phyloP scores from a whole-genome alignment of 495 filamentous ascomycete species.

The Podospora bellae-mahoneyi region DNA sequence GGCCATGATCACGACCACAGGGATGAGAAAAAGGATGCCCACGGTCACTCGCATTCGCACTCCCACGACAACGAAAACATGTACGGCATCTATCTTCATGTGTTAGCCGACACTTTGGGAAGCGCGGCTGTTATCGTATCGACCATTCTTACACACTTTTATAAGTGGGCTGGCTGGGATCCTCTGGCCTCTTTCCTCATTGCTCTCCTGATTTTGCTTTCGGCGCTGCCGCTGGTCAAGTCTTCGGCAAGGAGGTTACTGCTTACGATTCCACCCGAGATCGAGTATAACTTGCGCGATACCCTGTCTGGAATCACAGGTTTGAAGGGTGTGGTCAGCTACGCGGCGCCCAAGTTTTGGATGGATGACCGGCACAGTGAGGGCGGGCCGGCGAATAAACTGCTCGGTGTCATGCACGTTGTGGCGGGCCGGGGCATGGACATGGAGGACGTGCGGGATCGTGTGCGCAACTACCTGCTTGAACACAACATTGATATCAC shows the following conservation, averaged over 20 bases:
- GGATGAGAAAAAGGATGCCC: constrained; percentile 34
- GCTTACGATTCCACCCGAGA: constrained; percentile 76
- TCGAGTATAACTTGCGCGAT: constrained; percentile 85
- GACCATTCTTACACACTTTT: constrained; percentile 79
- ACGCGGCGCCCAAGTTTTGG: constrained; percentile 91
- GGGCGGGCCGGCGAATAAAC: constrained; percentile 42
- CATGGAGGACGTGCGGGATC: constrained; percentile 70
- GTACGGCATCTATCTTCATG: constrained; percentile 97
- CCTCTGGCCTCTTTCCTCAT: constrained; percentile 92
- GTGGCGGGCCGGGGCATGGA: constrained; percentile 65
- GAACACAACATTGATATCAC: constrained; percentile 67
- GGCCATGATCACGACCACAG: constrained; percentile 34
- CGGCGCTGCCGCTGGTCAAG: constrained; percentile 81
- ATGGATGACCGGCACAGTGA: constrained; percentile 65
- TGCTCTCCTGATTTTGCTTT: constrained; percentile 84
- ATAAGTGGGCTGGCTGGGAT: constrained; percentile 92
- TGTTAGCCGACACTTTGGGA: constrained; percentile 91
- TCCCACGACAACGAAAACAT: constrained; percentile 93
- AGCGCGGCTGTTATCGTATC: constrained; percentile 93
- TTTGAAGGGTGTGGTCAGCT: constrained; percentile 78
- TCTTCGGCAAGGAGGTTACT: constrained; percentile 77
- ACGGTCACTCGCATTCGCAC: constrained; percentile 43
- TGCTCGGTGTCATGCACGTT: constrained; percentile 81
- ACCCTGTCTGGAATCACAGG: constrained; percentile 79
- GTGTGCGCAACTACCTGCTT: constrained; percentile 57